Evolutionary conservation across 129 eudicot genomes (phyloP).

Genomic region (Ambrosia artemisiifolia): DNA sequence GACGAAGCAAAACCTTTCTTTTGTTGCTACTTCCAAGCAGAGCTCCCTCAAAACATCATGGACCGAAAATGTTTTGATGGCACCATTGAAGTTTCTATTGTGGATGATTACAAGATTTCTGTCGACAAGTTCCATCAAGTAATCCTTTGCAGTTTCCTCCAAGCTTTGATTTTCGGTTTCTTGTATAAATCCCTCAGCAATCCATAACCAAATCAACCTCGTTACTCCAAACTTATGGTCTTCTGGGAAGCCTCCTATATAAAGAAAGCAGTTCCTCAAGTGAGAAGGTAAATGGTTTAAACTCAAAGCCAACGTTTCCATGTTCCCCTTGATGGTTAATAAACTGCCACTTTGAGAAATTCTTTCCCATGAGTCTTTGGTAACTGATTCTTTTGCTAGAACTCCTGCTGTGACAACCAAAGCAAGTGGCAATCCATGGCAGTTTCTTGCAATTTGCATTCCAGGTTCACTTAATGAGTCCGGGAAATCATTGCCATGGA

Average conservation of each 20-base stretch:
- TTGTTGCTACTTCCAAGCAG: background rate
- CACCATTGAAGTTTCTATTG: background rate
- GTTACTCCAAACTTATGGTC: background rate
- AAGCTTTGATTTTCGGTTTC: background rate
- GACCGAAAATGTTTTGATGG: background rate
- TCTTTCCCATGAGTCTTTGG: background rate
- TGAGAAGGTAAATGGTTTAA: conserved; percentile 4
- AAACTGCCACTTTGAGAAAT: background rate
- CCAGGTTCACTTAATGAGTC: background rate
- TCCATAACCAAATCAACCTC: conserved; percentile 25
- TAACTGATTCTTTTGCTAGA: background rate
- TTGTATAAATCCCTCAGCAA: conserved; percentile 34
- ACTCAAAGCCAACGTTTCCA: conserved; percentile 11
- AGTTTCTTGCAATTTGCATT: background rate
- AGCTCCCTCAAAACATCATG: background rate
- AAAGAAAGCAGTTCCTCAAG: background rate
- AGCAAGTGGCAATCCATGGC: no score
- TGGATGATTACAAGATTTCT: background rate
- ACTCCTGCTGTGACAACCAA: conserved; percentile 15
- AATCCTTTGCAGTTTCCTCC: background rate
- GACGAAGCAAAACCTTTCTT: background rate
- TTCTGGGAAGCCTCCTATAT: conserved; percentile 18
- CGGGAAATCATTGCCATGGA: background rate
- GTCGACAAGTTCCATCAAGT: background rate
- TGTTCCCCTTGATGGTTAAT: background rate